Conservation (phyloP, 805 yeast genomes). For the Myxozyma melibiosi region DNA sequence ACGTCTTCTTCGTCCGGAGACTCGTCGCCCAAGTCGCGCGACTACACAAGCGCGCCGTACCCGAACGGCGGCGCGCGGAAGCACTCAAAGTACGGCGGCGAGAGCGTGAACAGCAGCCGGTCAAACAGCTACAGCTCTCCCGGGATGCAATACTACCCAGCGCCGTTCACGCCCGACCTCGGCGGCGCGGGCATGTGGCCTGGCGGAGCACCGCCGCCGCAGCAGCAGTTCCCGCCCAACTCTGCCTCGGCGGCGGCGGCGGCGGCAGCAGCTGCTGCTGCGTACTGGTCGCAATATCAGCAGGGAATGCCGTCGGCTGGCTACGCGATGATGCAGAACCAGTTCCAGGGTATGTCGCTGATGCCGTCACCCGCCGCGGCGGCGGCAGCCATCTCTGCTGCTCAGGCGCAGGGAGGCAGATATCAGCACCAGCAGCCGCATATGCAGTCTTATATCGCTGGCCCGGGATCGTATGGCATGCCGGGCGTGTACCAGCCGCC, state of each 20-base stretch:
- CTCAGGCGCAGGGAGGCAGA: conserved; percentile 10
- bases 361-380: conserved; percentile 7
- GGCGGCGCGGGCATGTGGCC: too few species aligned
- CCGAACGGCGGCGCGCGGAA: background rate
- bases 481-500: too few species aligned
- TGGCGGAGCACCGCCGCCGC: too few species aligned
- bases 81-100: background rate
- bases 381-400: conserved; percentile 5
- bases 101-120: background rate
- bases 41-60: background rate
- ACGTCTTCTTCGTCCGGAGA: conserved; percentile 17
- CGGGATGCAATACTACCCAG: conserved; percentile 4
- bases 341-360: conserved; percentile 12
- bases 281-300: conserved; percentile 12
- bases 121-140: conserved; percentile 4
- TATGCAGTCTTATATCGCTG: too few species aligned
- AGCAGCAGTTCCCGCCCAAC: too few species aligned
- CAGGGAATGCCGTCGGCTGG: background rate
- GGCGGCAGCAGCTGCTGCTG: conserved; percentile 10
- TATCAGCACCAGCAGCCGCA: conserved; percentile 1
- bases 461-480: too few species aligned
- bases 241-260: conserved; percentile 6
- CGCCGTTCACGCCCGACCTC: conserved; percentile 2
- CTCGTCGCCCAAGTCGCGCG: conserved; percentile 10
- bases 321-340: conserved; percentile 12